Conservation (phyloP, 2,329 filamentous ascomycete genomes). For the Ophiosphaerella korrae region DNA sequence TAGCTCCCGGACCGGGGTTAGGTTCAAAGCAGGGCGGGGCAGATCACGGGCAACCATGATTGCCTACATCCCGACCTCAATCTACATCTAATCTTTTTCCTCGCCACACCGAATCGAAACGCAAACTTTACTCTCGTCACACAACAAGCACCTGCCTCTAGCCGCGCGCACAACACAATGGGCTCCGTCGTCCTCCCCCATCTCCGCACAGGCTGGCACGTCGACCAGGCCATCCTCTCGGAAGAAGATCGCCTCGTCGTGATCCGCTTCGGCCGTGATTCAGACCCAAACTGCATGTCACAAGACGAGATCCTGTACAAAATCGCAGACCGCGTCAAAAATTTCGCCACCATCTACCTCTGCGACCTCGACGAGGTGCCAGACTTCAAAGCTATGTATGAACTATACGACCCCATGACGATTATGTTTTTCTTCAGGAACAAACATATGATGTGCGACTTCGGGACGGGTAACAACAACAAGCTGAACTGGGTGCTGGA, state of each 20-base stretch:
- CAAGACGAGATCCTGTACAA: constrained; percentile 95
- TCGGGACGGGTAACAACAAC: constrained; percentile 96
- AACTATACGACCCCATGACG: constrained; percentile 87
- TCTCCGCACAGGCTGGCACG: constrained; percentile 91
- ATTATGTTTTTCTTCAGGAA: constrained; percentile 99
- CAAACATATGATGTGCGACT: constrained; percentile 99
- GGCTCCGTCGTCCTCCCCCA: constrained; percentile 93
- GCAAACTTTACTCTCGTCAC: too few relatives aligned
- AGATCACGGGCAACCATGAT: constrained; percentile 1
- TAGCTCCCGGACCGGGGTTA: too few relatives aligned
- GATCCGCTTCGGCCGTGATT: constrained; percentile 90
- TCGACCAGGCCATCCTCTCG: constrained; percentile 83
- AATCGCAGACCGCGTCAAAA: constrained; percentile 92
- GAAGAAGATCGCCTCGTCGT: constrained; percentile 90
- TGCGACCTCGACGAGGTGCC: constrained; percentile 77
- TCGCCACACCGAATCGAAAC: too few relatives aligned
- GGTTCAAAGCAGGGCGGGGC: too few relatives aligned
- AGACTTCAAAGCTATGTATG: constrained; percentile 90
- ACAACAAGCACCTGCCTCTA: background rate
- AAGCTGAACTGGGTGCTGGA: constrained; percentile 96
- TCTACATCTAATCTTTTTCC: too few relatives aligned
- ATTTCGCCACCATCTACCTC: constrained; percentile 80
- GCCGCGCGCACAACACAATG: constrained; percentile 51
- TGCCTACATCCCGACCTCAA: background rate
- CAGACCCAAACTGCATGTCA: constrained; percentile 78